Evolutionary conservation across 2,329 filamentous ascomycete species (phyloP).

Genomic region (Elsinoe australis): DNA sequence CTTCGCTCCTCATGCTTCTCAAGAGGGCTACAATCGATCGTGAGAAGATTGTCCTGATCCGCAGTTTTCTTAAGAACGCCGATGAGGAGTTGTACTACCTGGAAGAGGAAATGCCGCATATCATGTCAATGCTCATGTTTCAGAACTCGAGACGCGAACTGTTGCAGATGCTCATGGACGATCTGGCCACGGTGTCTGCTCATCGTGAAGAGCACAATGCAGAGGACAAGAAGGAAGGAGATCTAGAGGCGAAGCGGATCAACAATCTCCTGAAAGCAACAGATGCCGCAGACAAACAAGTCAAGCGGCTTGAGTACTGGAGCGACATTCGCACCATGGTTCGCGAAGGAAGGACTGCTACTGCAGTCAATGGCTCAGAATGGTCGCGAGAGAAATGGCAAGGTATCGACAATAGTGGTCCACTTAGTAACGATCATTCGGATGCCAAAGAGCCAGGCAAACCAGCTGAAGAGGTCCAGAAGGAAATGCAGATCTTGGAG

Average conservation of each 20-base stretch:
- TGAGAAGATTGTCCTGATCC: conserved; percentile 79
- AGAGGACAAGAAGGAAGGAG: conserved; percentile 36
- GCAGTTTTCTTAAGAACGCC: conserved; percentile 71
- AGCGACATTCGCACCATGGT: conserved; percentile 54
- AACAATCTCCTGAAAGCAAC: conserved; percentile 67
- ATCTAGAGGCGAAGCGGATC: conserved; percentile 46
- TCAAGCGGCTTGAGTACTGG: conserved; percentile 78
- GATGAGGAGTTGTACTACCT: conserved; percentile 69
- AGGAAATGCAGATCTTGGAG: conserved; percentile 25
- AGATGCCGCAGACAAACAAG: conserved; percentile 69
- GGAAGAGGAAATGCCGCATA: conserved; percentile 66
- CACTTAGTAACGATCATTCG: conserved; percentile 20
- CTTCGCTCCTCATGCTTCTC: conserved; percentile 60
- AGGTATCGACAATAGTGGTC: conserved; percentile 33
- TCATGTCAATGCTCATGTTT: conserved; percentile 83
- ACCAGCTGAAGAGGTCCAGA: conserved; percentile 33
- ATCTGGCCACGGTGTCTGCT: conserved; percentile 49
- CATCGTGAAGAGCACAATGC: conserved; percentile 42
- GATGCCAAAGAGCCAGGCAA: conserved; percentile 23
- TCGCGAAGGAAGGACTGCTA: conserved; percentile 32
- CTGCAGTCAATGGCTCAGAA: conserved; percentile 28
- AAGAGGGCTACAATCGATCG: conserved; percentile 71
- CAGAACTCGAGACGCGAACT: conserved; percentile 77
- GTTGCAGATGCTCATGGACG: conserved; percentile 57
- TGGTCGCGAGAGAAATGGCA: conserved; percentile 33